phyloP scores from a whole-genome alignment of 106 monocot genomes.

The Dendrobium officinale region DNA sequence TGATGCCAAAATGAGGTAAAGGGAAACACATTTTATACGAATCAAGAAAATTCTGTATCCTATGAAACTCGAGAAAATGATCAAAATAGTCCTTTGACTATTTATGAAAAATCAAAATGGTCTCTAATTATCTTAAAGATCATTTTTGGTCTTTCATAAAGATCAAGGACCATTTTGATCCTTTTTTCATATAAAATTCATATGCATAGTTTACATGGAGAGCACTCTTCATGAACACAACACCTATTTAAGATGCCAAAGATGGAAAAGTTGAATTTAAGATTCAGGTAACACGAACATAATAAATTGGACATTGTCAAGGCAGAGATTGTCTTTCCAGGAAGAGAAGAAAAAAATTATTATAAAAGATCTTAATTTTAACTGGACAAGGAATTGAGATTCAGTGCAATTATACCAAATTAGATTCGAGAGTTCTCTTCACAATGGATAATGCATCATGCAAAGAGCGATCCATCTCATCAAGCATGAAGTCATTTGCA shows the following conservation, averaged over 20 bases:
- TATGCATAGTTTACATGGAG: no score
- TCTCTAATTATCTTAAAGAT: no score
- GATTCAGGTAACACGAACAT: not conserved
- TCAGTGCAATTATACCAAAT: conserved; percentile 36
- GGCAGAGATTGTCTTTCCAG: not conserved
- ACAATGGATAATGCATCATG: conserved; percentile 95
- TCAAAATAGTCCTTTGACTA: not conserved
- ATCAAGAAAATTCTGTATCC: not conserved
- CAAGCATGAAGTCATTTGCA: conserved; percentile 94
- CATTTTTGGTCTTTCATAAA: no score
- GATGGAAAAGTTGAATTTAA: not conserved
- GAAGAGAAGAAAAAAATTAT: not conserved
- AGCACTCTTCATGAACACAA: not conserved
- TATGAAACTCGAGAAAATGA: not conserved
- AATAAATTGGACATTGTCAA: not conserved
- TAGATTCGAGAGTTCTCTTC: conserved; percentile 93
- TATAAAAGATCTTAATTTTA: not conserved
- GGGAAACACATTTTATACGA: not conserved
- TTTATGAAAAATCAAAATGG: no score
- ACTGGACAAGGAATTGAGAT: not conserved
- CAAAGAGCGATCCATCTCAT: conserved; percentile 93
- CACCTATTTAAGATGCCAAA: not conserved
- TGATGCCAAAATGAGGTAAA: not conserved
- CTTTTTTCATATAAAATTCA: no score
- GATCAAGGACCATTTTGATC: no score